Evolutionary conservation across 768 basidiomycete genomes (phyloP), one percentile per base, ranked within the genome.

Genomic region (Leccinum boreale): DNA sequence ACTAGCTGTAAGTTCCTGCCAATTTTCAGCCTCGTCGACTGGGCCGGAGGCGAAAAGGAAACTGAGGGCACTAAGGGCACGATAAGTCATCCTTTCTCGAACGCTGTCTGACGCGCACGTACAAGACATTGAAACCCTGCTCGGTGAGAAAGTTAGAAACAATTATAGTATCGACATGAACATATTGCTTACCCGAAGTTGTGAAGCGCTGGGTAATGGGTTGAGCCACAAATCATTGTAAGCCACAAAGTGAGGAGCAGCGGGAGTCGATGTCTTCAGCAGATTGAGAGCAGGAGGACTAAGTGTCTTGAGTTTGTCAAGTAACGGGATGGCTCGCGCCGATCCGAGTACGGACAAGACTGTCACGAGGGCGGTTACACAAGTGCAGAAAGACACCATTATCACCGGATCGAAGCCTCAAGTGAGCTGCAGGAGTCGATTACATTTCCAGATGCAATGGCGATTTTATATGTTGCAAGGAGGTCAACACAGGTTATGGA

Each of bases 231-330:
- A 62, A 61, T 79, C 78, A 52, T 73, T 74, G 63, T 79, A 79
- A 23, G 72, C 65, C 9, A 77, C 63, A 31, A 75, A 87, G 64
- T 80, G 77, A 44, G 85, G 85, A 4, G 82, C 75, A 23, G 77
- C 76, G 0, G 79, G 75, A 1, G 51, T 57, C 2, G 61, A 59
- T 31, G 49, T 57, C 55, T 53, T 58, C 58, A 69, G 24, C 19
- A 70, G 17, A 31, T 64, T 61, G 45, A 62, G 68, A 52, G 69
- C 67, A n/a, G 66, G 51, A 7, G 62, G 59, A 54, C 61, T 70
- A 48, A 70, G 59, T 15, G 21, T 24, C 14, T 39, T 51, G 50
- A 71, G 62, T 39, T 57, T 70, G 36, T 71, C 48, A 10, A 54
- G 55, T 5, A 70, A 54, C 12, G 70, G 67, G 53, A 60, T 11